Conservation (phyloP, 257 asterid species). For the Solanum peruvianum region DNA sequence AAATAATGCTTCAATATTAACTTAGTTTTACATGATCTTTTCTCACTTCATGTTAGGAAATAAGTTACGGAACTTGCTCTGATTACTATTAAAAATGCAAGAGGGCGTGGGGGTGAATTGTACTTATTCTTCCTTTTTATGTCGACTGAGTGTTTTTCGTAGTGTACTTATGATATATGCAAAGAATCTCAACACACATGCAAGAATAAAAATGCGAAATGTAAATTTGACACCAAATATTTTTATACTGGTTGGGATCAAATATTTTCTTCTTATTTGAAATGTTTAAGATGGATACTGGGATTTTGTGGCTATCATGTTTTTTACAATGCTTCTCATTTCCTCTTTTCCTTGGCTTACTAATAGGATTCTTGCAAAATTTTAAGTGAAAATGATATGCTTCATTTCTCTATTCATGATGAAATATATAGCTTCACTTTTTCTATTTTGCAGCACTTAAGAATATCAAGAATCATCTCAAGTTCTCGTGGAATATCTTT, state of each 20-base stretch:
- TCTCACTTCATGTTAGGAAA: neutral
- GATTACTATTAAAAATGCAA: neutral
- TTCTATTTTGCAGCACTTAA: slow-evolving; percentile 20
- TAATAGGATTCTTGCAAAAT: neutral
- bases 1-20: neutral
- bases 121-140: neutral
- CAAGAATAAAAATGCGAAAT: too few species aligned
- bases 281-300: neutral
- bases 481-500: slow-evolving; percentile 18
- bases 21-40: neutral
- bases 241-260: too few species aligned
- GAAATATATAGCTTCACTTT: neutral
- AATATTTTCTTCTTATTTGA: neutral
- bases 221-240: too few species aligned
- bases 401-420: neutral
- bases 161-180: too few species aligned
- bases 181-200: too few species aligned
- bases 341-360: neutral
- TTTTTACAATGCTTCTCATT: neutral
- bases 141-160: too few species aligned
- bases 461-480: slow-evolving; percentile 15
- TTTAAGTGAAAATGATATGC: too few species aligned
- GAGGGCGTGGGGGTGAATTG: neutral
- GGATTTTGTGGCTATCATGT: too few species aligned
- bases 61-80: neutral